Evolutionary conservation across 2,329 filamentous ascomycete species (phyloP).

Genomic region (Exutisphaerella laricina): DNA sequence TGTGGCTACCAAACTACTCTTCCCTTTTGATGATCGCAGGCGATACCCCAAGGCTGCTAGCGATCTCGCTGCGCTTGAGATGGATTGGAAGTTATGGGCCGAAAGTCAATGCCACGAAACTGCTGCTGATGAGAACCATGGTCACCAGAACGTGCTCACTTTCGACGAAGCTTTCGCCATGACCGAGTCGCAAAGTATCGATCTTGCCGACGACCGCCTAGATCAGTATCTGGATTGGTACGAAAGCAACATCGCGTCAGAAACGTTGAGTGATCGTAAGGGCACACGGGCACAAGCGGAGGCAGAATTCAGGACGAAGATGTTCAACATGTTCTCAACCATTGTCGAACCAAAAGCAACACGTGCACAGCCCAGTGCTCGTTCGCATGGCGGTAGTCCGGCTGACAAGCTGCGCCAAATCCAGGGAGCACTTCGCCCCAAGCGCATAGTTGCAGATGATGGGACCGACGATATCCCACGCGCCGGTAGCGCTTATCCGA

Average conservation of each 20-base stretch:
- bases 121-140: constrained; percentile 1
- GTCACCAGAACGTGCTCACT: constrained; percentile 22
- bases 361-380: constrained; percentile 14
- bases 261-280: constrained; percentile 35
- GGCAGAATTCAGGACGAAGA: constrained; percentile 37
- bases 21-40: constrained; percentile 61
- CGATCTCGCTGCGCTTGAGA: constrained; percentile 54
- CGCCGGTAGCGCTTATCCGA: constrained; percentile 48
- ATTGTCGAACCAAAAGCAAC: constrained; percentile 5
- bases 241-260: constrained; percentile 57
- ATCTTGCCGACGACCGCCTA: constrained; percentile 56
- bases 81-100: constrained; percentile 73
- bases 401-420: constrained; percentile 39
- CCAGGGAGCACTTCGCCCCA: constrained; percentile 38
- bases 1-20: constrained; percentile 70
- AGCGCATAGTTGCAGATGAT: constrained; percentile 36
- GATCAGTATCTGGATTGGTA: constrained; percentile 79
- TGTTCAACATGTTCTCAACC: constrained; percentile 41
- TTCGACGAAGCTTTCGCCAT: constrained; percentile 48
- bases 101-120: constrained; percentile 28
- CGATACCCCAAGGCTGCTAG: constrained; percentile 46
- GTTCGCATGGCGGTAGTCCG: constrained; percentile 13
- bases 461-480: constrained; percentile 33
- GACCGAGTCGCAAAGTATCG: constrained; percentile 56
- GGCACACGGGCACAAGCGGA: constrained; percentile 28